Evolutionary conservation across 441 rosid species (phyloP), one percentile per base, ranked within the genome.

Genomic region (Pelargonium citronellum): DNA sequence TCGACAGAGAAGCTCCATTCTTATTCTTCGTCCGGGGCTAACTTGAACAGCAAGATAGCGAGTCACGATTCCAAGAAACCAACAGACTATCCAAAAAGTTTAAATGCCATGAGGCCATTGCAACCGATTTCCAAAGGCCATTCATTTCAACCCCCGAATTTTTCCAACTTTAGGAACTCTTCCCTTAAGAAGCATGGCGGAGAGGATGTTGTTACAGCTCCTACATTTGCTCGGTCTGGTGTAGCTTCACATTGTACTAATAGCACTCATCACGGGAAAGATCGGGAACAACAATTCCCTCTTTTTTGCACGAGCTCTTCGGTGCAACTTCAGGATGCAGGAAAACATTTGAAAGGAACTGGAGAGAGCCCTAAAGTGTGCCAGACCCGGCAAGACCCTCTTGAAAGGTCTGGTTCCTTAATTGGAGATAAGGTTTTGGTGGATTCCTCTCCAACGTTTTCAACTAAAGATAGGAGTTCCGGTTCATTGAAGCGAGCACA

Each of bases 181-280:
- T 73, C 79, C 3, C 62, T 55, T 43, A 78, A 83, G 81, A 77
- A 69, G 71, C 69, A 68, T 69, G 80, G 80, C 55, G 68, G 69
- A n/a, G 79, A 77, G 69, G 86, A 73, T 66, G 80, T 80, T 72
- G 74, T 77, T 61, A 70, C 78, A 17, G 70, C 70, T 83, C 83
- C 82, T 47, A 5, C 71, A 43, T 80, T 71, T 72, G 64, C 57
- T 57, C 67, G 37, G 41, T 75, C 81, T 10, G 86, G 74, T 69
- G 60, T 67, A 12, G 67, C 70, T 66, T 69, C 27, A 39, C 53
- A 70, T 66, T 24, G 30, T 53, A 64, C 74, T 70, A 71, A 60
- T 78, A 58, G 57, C 49, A 19, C 10, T 19, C 77, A 69, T 67
- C 75, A 19, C 17, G 46, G 13, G 39, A 72, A 77, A 64, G 82